Conservation (phyloP, 345 rosid genomes). For the Clausena lansium region DNA sequence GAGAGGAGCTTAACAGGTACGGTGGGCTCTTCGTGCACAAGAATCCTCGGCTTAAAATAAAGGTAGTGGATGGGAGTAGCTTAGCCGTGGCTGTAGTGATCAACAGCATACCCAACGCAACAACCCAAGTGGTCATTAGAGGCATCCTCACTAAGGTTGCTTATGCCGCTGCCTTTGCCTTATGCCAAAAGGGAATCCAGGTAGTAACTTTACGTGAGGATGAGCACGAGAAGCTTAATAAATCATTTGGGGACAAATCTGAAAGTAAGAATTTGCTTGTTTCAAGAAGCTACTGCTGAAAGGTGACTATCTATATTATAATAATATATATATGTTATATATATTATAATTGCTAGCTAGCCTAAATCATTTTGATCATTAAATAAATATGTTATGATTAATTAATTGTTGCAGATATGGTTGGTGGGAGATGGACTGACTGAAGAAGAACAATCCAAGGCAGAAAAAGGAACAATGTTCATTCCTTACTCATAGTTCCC, state of each 20-base stretch:
- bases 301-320: too few relatives aligned
- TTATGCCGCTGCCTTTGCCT: background rate
- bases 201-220: background rate
- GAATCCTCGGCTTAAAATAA: conserved; percentile 11
- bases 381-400: too few relatives aligned
- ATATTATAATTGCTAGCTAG: too few relatives aligned
- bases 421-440: conserved; percentile 38
- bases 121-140: conserved; percentile 1
- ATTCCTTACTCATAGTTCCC: conserved; percentile 66
- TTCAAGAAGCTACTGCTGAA: conserved; percentile 22
- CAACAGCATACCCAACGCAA: conserved; percentile 8
- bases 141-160: conserved; percentile 13
- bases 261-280: conserved; percentile 27
- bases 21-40: background rate
- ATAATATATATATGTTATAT: too few relatives aligned
- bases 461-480: conserved; percentile 47
- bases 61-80: conserved; percentile 17
- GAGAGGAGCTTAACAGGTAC: conserved; percentile 1
- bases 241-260: background rate
- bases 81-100: conserved; percentile 12
- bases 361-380: too few relatives aligned
- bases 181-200: conserved; percentile 5
- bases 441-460: conserved; percentile 48
- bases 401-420: background rate
- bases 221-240: background rate